Evolutionary conservation across 441 rosid species (phyloP), one percentile per base, ranked within the genome.

Genomic region (Erodium trifolium): DNA sequence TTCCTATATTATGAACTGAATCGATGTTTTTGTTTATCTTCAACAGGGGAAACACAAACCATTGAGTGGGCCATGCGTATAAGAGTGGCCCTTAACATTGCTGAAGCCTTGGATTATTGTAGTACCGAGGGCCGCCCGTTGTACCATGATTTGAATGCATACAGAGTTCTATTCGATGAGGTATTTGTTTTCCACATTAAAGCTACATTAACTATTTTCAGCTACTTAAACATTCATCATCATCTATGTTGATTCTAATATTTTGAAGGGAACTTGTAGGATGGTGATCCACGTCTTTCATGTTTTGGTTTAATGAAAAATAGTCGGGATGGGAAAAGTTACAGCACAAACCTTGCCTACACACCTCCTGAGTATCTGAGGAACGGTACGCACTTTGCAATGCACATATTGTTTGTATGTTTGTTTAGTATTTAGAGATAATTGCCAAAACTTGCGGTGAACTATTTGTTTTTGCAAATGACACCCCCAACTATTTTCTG

Each of bases 51-150:
- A 63, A 82, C 84, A 53, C 85, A 88, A 75, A 88, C 93, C 53
- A 79, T 88, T 75, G 85, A 88, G 47, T 88, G 93, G 93, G 89
- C 83, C 62, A 84, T 86, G 93, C 93, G 93, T 60, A 83, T 84
- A 16, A 74, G 93, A 75, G 86, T 86, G 17, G 89, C 89, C 23
- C 75, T 73, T 68, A 68, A 72, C 77, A 83, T 88, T 63, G 89
- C 89, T 51, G 86, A 84, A 73, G 89, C 91, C 49, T 89, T 88
- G 72, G 81, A 83, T 73, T 79, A 84, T 69, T 88, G 91, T 81
- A 83, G 75, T 67, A 29, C 77, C 0, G 82, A 81, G 65, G 83
- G 85, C 72, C 70, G 81, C 8, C 85, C 82, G 73, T 77, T 88
- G 43, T 88, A 88, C 69, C 93, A 88, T 66, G 90, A 88, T 75